These are phyloP conservation scores for Fagus sylvatica DNA, from an alignment of 306 rosid genomes.

Conservation along the genomic window DNA sequence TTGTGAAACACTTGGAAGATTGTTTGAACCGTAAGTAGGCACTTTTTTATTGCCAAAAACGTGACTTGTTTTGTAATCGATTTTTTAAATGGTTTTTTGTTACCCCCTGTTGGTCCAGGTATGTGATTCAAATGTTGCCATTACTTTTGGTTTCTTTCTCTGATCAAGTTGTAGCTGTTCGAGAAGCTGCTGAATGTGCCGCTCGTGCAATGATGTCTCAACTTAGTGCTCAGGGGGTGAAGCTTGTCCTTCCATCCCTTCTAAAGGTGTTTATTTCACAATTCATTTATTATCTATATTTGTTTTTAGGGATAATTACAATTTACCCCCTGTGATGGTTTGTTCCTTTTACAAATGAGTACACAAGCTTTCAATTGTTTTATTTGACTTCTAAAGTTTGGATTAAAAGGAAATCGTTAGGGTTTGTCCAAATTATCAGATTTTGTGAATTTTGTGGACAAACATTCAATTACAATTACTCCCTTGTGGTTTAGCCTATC, in stretches of 20 bases:
- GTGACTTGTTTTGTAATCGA: constrained; percentile 3
- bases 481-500: no score
- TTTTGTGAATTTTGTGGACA: no score
- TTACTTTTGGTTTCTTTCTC: constrained; percentile 91
- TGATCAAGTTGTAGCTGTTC: constrained; percentile 95
- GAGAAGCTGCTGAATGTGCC: constrained; percentile 95
- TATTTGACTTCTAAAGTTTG: no score
- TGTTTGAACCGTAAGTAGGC: constrained; percentile 85
- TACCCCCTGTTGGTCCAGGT: constrained; percentile 53
- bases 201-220: constrained; percentile 99
- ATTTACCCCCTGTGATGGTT: no score
- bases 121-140: constrained; percentile 92
- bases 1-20: constrained; percentile 88
- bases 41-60: neutral
- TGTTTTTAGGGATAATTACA: neutral
- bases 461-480: no score
- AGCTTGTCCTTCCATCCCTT: constrained; percentile 98
- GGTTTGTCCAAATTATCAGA: no score
- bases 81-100: neutral
- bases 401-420: no score
- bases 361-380: no score
- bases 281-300: neutral
- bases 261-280: constrained; percentile 61
- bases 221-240: constrained; percentile 95
- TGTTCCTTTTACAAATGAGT: no score